Base-by-base conservation (phyloP, 257 asterid genomes). In the Nyctanthes arbortristis region DNA sequence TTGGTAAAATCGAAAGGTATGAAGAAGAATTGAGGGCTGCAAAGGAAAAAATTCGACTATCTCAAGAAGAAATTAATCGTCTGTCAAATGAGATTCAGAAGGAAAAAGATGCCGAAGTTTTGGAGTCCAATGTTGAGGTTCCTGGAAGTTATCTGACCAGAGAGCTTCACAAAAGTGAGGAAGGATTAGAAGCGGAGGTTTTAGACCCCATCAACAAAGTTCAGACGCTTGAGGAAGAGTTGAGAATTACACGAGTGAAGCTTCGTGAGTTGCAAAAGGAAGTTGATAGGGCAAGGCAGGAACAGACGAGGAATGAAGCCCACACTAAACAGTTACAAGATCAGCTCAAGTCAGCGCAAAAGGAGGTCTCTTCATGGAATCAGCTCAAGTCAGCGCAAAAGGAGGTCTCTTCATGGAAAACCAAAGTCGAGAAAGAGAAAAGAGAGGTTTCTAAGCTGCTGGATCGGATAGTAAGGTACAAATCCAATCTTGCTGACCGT, bases 401-500 rank as follows among this genome's bases (percentile, higher is more conserved):
- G 69, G 95, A 93, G 55, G 72, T 71, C 34, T 79, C 90, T 0
- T 66, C 65, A 1, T 82, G 87, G 90, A 93, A 87, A 78, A 70
- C 62, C 72, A 83, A 83, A 71, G 62, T 84, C 13, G 91, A 91
- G 70, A 81, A 55, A 60, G 93, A 90, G 85, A 87, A 83, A 79
- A 71, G 86, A 18, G 97, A 93, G 80, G 80, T 74, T 52, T 74
- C 85, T 2, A 85, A 81, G 85, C 78, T 90, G 76, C 96, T 74
- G 61, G 97, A 88, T 75, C 85, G 96, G 20, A 82, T 93, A 1
- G 35, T 28, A 22, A 84, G 97, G 80, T 90, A 88, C 82, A 85
- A 93, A 71, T 62, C 75, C 22, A 90, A 75, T 78, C 80, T 93
- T 18, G 74, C 97, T 0, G 96, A 87, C 35, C 93, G 97, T 18